Evolutionary conservation across 768 basidiomycete genomes (phyloP), one percentile per base, ranked within the genome.

Genomic region (Neoboletus subvelutipes): DNA sequence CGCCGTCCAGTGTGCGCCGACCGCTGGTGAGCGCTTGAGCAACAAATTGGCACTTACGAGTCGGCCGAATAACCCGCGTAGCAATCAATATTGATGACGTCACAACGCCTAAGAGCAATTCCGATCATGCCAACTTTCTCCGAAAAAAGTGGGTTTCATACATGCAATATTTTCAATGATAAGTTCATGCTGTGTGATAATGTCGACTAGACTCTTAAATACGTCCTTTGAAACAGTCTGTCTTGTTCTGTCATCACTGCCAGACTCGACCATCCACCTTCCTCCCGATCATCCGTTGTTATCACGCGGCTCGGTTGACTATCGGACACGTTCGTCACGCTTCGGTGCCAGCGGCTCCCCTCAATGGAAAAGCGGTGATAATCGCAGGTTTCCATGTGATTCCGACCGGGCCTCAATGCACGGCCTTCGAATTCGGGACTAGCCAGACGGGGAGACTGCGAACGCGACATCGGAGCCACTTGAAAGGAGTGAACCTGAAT

Each of bases 311-410:
- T 61, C n/a, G 45, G 45, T 50, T 45, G 50, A 50, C 40, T 5
- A 49, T 62, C 22, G 55, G 52, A 17, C 56, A 55, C 11, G 31
- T 42, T 45, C 56, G 56, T 45, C 46, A 49, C 8, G 29, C 41
- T 39, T 42, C 54, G n/a, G 39, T 58, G 20, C 60, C 39, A 15
- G 28, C 22, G 36, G 62, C 40, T 18, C 56, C 60, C 33, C 52
- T 50, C 20, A 42, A 52, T 17, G 49, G 59, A 52, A 53, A 37
- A 29, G 26, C 43, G 4, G 50, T 52, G 47, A 40, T 47, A 34
- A 41, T 57, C 22, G 26, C 42, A 18, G 41, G 28, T 18, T 45
- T 60, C 34, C 56, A 42, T 50, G 55, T 57, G 56, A 50, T 57
- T 55, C 33, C 39, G 11, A 49, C 34, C 5, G 42, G 49, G 15